Conservation (phyloP, 768 basidiomycete species). For the Lentinus brumalis region DNA sequence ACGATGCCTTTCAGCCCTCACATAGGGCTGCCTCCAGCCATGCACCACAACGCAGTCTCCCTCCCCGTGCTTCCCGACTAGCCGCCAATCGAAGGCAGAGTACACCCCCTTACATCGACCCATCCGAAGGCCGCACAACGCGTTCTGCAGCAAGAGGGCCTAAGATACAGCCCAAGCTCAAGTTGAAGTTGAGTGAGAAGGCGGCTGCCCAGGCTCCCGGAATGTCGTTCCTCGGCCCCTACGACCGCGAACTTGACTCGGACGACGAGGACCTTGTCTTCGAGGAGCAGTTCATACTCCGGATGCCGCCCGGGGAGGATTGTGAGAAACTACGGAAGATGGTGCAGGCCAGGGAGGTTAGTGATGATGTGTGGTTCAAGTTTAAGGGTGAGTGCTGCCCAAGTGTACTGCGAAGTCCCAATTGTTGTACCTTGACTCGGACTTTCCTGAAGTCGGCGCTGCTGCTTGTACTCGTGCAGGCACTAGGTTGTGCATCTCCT, state of each 20-base stretch:
- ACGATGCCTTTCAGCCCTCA: slow-evolving; percentile 17
- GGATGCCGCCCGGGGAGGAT: slow-evolving; percentile 86
- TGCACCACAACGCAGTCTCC: slow-evolving; percentile 18
- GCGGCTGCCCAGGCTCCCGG: slow-evolving; percentile 80
- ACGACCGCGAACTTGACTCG: slow-evolving; percentile 93
- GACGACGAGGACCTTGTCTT: slow-evolving; percentile 94
- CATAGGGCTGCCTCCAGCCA: slow-evolving; percentile 18
- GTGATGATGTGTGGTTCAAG: slow-evolving; percentile 92
- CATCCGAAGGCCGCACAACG: slow-evolving; percentile 27
- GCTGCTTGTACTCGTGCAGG: too few species aligned
- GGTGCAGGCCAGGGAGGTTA: slow-evolving; percentile 74
- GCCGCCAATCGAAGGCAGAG: slow-evolving; percentile 17
- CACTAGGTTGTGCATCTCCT: too few species aligned
- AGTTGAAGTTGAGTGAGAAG: slow-evolving; percentile 85
- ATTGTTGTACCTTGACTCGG: not conserved
- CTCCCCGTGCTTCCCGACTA: slow-evolving; percentile 19
- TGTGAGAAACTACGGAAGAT: slow-evolving; percentile 79
- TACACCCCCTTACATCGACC: slow-evolving; percentile 24
- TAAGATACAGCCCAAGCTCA: slow-evolving; percentile 64
- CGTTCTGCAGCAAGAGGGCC: slow-evolving; percentile 25
- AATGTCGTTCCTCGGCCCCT: slow-evolving; percentile 86
- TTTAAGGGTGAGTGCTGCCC: slow-evolving; percentile 74
- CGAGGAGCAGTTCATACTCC: slow-evolving; percentile 94
- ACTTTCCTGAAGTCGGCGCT: not conserved
- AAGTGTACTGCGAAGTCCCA: too few species aligned